Evolutionary conservation across 768 basidiomycete species (phyloP).

Genomic region (Xerocomellus intermedius): DNA sequence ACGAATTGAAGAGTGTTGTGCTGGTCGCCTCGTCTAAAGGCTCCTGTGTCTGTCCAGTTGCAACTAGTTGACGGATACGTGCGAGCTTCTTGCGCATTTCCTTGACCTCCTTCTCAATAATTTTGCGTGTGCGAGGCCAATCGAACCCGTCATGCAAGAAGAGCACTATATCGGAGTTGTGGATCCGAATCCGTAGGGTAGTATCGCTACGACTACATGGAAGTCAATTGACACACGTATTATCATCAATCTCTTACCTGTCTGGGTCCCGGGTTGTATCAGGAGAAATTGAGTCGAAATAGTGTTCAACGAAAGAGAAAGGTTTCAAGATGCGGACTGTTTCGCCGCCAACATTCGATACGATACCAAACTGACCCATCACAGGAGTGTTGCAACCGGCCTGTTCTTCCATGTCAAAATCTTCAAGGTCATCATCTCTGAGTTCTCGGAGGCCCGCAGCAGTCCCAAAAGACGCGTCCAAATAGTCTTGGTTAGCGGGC

Average conservation of each 20-base stretch:
- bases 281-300: slow-evolving; percentile 65
- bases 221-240: slow-evolving; percentile 2
- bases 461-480: slow-evolving; percentile 78
- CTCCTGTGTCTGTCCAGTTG: slow-evolving; percentile 84
- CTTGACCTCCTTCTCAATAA: slow-evolving; percentile 85
- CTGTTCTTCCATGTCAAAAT: slow-evolving; percentile 46
- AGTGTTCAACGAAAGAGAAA: slow-evolving; percentile 69
- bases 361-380: slow-evolving; percentile 38
- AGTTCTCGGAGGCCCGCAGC: slow-evolving; percentile 74
- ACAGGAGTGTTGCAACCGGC: slow-evolving; percentile 12
- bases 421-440: slow-evolving; percentile 70
- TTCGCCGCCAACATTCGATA: slow-evolving; percentile 75
- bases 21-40: slow-evolving; percentile 68
- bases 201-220: slow-evolving; percentile 44
- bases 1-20: slow-evolving; percentile 86
- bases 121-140: slow-evolving; percentile 81
- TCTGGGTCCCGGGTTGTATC: slow-evolving; percentile 46
- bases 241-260: slow-evolving; percentile 40
- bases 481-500: slow-evolving; percentile 83
- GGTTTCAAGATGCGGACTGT: slow-evolving; percentile 76
- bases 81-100: slow-evolving; percentile 83
- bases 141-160: slow-evolving; percentile 94
- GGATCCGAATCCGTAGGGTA: slow-evolving; percentile 51
- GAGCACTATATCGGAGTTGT: slow-evolving; percentile 61
- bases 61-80: slow-evolving; percentile 89